phyloP scores from a whole-genome alignment of 1,284 basidiomycete species.

The Fistulina hepatica region DNA sequence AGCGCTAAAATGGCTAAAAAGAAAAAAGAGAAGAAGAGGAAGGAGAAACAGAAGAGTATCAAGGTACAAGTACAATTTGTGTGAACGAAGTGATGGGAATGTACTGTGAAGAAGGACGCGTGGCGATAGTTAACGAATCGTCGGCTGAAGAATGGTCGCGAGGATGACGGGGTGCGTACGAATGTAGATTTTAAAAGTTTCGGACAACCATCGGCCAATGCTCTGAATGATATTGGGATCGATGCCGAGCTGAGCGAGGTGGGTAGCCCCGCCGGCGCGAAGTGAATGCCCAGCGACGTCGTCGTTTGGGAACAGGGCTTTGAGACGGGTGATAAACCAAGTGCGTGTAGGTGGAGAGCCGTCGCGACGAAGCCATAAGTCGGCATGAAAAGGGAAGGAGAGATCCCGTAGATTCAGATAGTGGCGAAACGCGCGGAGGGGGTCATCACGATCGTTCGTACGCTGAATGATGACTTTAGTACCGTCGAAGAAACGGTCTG shows the following conservation, averaged over 20 bases:
- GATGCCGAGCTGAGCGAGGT: constrained; percentile 13
- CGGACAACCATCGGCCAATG: constrained; percentile 17
- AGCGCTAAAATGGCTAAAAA: too few species aligned
- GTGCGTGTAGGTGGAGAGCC: constrained; percentile 14
- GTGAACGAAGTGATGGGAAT: too few species aligned
- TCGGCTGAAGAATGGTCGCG: background rate
- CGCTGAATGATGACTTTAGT: constrained; percentile 14
- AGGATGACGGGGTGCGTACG: constrained; percentile 16
- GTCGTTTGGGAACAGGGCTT: constrained; percentile 4
- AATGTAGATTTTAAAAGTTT: constrained; percentile 19
- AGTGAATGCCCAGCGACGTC: constrained; percentile 15
- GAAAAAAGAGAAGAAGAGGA: too few species aligned
- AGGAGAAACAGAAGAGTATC: too few species aligned
- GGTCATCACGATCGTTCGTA: constrained; percentile 5
- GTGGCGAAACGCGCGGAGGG: constrained; percentile 8
- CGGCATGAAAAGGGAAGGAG: constrained; percentile 13
- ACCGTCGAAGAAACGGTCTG: constrained; percentile 22
- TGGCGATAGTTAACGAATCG: too few species aligned
- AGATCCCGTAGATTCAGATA: constrained; percentile 19
- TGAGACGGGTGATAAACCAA: constrained; percentile 15
- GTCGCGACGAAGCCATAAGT: constrained; percentile 16
- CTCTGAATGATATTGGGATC: constrained; percentile 15
- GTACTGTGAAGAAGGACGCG: too few species aligned
- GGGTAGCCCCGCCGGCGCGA: constrained; percentile 16
- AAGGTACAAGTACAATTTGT: too few species aligned